Evolutionary conservation across 768 basidiomycete genomes (phyloP).

Genomic region (Tulasnella sp.): DNA sequence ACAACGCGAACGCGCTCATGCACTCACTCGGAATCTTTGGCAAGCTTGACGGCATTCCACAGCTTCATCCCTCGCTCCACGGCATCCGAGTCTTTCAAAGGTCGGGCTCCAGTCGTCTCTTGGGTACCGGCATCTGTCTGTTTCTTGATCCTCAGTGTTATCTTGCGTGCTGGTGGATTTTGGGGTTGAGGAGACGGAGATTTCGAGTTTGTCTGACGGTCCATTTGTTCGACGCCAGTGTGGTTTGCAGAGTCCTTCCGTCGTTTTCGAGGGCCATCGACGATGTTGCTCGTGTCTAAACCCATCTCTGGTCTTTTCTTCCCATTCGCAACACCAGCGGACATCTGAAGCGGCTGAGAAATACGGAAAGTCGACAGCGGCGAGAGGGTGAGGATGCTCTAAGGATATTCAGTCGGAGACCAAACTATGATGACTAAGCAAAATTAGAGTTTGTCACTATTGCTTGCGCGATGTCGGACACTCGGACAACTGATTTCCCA

Average conservation of each 20-base stretch:
- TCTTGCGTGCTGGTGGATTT: background rate
- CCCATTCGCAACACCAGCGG: background rate
- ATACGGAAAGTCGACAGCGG: background rate
- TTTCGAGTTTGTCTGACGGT: constrained; percentile 9
- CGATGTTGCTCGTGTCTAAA: constrained; percentile 9
- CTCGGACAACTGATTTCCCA: too few relatives aligned
- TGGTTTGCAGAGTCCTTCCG: constrained; percentile 7
- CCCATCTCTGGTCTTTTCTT: constrained; percentile 1
- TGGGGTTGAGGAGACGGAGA: constrained; percentile 5
- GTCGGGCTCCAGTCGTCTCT: background rate
- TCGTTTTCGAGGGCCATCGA: constrained; percentile 6
- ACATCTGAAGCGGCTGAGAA: background rate
- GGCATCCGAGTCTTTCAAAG: background rate
- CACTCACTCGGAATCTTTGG: constrained; percentile 79
- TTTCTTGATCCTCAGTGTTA: constrained; percentile 8
- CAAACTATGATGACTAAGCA: too few relatives aligned
- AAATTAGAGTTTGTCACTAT: too few relatives aligned
- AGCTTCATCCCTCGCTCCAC: constrained; percentile 33
- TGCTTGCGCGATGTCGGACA: too few relatives aligned
- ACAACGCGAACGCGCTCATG: constrained; percentile 8
- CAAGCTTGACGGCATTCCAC: constrained; percentile 71
- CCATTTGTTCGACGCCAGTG: too few relatives aligned
- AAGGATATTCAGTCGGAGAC: too few relatives aligned
- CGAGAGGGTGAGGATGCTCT: background rate
- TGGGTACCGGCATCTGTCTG: background rate